Evolutionary conservation across 441 rosid species (phyloP).

Genomic region (Jatropha podagrica): DNA sequence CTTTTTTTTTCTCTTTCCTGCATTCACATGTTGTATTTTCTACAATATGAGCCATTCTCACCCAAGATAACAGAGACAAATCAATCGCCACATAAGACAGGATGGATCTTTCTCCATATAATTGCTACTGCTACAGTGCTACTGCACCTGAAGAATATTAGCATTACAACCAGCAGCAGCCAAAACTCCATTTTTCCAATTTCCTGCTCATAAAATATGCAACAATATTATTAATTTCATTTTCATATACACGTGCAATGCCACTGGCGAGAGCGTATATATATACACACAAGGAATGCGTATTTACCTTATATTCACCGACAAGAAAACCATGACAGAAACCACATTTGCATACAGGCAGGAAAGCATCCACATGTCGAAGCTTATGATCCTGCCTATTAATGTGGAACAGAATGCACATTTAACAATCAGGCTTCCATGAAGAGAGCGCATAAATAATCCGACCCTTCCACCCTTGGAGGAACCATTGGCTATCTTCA

Average conservation of each 20-base stretch:
- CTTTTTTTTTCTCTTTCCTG: background rate
- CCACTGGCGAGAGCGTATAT: background rate
- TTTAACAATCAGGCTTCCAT: constrained; percentile 48
- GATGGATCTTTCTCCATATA: background rate
- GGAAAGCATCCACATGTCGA: background rate
- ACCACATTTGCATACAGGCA: background rate
- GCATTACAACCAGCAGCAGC: background rate
- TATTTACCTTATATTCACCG: constrained; percentile 16
- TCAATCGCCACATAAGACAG: background rate
- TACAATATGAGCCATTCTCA: constrained; percentile 1
- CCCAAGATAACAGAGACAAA: background rate
- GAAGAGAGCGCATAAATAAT: constrained; percentile 64
- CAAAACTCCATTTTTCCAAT: background rate
- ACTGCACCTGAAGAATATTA: background rate
- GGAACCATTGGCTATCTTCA: constrained; percentile 72
- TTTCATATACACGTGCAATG: background rate
- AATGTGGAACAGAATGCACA: background rate
- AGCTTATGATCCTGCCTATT: constrained; percentile 14
- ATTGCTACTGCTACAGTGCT: background rate
- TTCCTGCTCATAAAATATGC: background rate
- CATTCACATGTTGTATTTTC: background rate
- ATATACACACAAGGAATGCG: background rate
- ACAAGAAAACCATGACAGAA: background rate
- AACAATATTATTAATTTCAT: background rate
- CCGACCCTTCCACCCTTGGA: constrained; percentile 96